Evolutionary conservation across 345 rosid species (phyloP).

Genomic region (Dipteronia sinensis): DNA sequence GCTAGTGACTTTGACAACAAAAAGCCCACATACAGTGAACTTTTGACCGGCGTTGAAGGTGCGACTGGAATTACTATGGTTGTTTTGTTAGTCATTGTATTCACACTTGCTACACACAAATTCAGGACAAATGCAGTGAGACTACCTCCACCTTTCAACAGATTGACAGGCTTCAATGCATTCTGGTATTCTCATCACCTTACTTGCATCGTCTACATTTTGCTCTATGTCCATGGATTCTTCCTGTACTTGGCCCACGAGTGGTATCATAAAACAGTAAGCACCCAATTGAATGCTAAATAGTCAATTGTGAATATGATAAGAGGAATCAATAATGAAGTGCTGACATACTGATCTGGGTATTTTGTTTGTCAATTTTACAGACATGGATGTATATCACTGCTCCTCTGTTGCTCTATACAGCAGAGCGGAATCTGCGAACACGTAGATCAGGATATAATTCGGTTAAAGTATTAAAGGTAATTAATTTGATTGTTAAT

Average conservation of each 20-base stretch:
- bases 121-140: slow-evolving; percentile 68
- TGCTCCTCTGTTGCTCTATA: slow-evolving; percentile 75
- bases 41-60: slow-evolving; percentile 70
- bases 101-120: slow-evolving; percentile 68
- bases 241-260: slow-evolving; percentile 62
- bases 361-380: slow-evolving; percentile 24
- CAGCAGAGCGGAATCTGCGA: slow-evolving; percentile 72
- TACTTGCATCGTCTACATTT: slow-evolving; percentile 67
- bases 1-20: slow-evolving; percentile 51
- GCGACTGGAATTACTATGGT: slow-evolving; percentile 83
- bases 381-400: slow-evolving; percentile 98
- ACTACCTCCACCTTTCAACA: slow-evolving; percentile 78
- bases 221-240: slow-evolving; percentile 78
- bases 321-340: not conserved
- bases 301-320: not conserved
- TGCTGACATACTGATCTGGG: slow-evolving; percentile 3
- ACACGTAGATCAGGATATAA: slow-evolving; percentile 75
- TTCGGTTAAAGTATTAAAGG: slow-evolving; percentile 76
- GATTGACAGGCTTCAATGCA: slow-evolving; percentile 88
- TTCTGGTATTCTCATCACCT: slow-evolving; percentile 99
- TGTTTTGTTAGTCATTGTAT: slow-evolving; percentile 57
- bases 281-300: slow-evolving; percentile 24
- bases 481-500: slow-evolving; percentile 29
- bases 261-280: slow-evolving; percentile 84
- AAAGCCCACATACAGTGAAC: slow-evolving; percentile 66